Percentiles rank a stretch among this genome's conserved stretches.
Evolutionary conservation across 257 asterid species (phyloP).

Genomic region (Solanum pimpinellifolium): DNA sequence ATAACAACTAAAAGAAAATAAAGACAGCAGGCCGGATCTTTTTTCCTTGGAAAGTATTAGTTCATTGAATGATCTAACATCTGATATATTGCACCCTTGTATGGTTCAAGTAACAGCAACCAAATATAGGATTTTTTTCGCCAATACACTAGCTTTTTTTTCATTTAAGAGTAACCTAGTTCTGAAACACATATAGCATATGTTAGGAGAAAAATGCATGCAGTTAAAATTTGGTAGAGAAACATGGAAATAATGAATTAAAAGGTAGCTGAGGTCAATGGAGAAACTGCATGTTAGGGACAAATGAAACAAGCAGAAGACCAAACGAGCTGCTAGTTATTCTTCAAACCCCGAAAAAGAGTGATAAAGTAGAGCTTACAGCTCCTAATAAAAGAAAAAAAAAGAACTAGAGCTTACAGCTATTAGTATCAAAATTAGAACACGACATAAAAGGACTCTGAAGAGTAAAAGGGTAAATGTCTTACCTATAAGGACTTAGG

Average conservation of each 20-base stretch:
- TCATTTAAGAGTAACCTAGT: background rate
- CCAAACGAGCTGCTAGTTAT: background rate
- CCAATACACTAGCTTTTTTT: background rate
- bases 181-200: background rate
- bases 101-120: background rate
- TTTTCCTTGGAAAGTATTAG: background rate
- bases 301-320: background rate
- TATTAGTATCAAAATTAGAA: background rate
- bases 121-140: background rate
- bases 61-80: background rate
- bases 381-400: too few species aligned
- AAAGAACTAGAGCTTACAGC: background rate
- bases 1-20: background rate
- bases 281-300: background rate
- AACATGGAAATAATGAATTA: background rate
- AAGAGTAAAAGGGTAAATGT: background rate
- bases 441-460: background rate
- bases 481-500: slow-evolving; percentile 70
- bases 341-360: background rate
- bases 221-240: background rate
- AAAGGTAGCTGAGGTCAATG: background rate
- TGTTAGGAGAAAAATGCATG: background rate
- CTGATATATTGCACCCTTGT: background rate
- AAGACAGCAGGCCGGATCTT: background rate
- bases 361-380: background rate